A percentile compares a stretch with the other conserved stretches of the same genome.
These are phyloP conservation scores for Clarireedia hainanense DNA, from an alignment of 2,329 filamentous ascomycete species.

Conservation along the genomic window DNA sequence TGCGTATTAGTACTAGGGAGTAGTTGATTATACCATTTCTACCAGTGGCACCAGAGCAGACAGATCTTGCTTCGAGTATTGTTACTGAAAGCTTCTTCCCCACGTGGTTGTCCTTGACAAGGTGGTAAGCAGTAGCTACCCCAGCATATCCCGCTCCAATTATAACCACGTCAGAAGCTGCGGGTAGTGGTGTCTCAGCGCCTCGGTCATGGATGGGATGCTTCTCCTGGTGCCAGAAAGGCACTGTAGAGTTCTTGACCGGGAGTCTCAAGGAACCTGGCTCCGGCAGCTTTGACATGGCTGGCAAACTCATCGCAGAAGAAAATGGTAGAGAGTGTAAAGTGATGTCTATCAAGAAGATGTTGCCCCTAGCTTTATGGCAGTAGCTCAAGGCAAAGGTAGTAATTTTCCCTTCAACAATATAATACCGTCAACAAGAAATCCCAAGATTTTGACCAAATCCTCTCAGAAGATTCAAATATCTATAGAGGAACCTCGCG, in stretches of 20 bases:
- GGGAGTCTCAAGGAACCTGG: not conserved
- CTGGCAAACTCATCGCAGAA: not conserved
- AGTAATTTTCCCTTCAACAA: too few species aligned
- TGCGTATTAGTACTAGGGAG: not conserved
- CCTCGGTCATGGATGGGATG: constrained; percentile 10
- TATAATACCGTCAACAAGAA: too few species aligned
- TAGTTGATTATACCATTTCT: constrained; percentile 40
- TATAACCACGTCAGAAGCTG: constrained; percentile 14
- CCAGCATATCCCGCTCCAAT: constrained; percentile 16
- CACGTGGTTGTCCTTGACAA: constrained; percentile 33
- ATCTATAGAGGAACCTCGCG: too few species aligned
- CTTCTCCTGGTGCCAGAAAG: constrained; percentile 11
- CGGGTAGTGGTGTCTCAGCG: constrained; percentile 6
- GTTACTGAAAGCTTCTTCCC: constrained; percentile 38
- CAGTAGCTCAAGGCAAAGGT: too few species aligned
- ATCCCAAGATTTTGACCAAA: too few species aligned
- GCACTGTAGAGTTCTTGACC: not conserved
- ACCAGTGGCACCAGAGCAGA: constrained; percentile 71
- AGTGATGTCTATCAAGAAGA: too few species aligned
- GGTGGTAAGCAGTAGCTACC: constrained; percentile 14
- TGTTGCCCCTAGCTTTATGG: too few species aligned
- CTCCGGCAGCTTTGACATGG: not conserved
- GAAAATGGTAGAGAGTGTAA: too few species aligned
- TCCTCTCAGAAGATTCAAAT: too few species aligned
- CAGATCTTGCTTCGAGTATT: constrained; percentile 70